Base-by-base conservation (phyloP, 208 protist genomes). In the Wallacemonas sp. region DNA sequence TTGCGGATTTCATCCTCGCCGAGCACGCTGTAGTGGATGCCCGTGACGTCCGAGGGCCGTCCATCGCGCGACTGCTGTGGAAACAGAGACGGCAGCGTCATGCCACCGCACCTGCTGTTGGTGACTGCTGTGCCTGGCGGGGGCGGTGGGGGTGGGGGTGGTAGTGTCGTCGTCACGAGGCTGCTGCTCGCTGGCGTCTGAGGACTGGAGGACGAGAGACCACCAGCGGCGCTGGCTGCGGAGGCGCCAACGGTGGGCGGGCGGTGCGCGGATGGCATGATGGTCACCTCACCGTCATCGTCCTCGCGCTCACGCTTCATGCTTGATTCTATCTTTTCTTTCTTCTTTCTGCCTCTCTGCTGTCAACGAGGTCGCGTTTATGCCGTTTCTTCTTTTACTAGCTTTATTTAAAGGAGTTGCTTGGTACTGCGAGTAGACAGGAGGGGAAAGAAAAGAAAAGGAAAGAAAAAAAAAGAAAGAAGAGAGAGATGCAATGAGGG, bases 1-100 rank as follows among this genome's bases (percentile, higher is more conserved):
- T 79, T 77, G 80, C 93, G 86, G 26, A 98, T 93, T 46, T 95
- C 91, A 42, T 90, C 74, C 2, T 77, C 71, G 33, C 82, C 90
- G 46, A 98, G 92, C 26, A 98, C 55, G 25, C 93, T 89, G 81
- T 98, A 98, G 41, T 91, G 82, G 63, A 98, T 84, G 36, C 85
- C 79, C 38, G 68, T 79, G 28, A 97, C 83, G 63, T 84, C 72
- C 11, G 48, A 55, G 8, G 48, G 48, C 10, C 48, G 48, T 4
- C 48, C 48, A 22, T 45, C 29, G 26, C 29, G 41, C 28, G 41
- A 32, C 63, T 25, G 50, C 46, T 41, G 62, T 1, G 22, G 41
- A 26, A 28, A 36, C 0, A 54, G 49, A 45, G 26, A 18, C 16
- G 32, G 62, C 32, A 31, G 36, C 25, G 62, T 20, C 36, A n/a